These are phyloP conservation scores for Populus hybrid DNA, from an alignment of 441 rosid genomes.

Conservation along the genomic window DNA sequence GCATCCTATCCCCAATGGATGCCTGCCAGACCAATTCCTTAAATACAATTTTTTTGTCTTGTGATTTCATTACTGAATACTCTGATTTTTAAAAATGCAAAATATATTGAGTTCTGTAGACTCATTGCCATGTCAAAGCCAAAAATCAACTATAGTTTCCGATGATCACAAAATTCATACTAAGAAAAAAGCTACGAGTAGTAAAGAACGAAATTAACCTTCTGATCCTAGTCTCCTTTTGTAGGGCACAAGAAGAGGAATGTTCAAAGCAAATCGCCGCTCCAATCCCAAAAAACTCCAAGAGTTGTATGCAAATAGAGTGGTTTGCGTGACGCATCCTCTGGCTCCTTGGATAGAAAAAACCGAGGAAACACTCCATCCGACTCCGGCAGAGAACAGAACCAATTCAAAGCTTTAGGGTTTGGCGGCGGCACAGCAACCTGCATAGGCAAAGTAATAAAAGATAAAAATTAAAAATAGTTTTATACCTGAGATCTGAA, in stretches of 20 bases:
- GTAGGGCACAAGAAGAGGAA: constrained; percentile 30
- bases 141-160: too few species aligned
- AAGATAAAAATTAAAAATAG: too few species aligned
- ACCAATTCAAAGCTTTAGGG: constrained; percentile 82
- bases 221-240: constrained; percentile 30
- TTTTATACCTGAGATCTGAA: constrained; percentile 59
- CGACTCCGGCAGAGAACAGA: constrained; percentile 62
- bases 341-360: constrained; percentile 68
- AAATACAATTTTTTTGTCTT: neutral
- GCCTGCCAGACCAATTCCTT: neutral
- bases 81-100: neutral
- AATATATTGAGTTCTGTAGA: neutral
- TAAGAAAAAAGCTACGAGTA: neutral
- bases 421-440: constrained; percentile 75
- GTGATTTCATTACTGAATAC: neutral
- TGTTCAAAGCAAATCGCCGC: constrained; percentile 60
- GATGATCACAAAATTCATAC: too few species aligned
- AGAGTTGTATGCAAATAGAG: constrained; percentile 50
- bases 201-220: constrained; percentile 42
- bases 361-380: constrained; percentile 64
- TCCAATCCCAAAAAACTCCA: constrained; percentile 80
- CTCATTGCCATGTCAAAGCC: neutral
- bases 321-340: constrained; percentile 45
- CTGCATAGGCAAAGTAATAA: constrained; percentile 31
- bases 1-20: neutral